Conservation (phyloP, 208 protist genomes). For the Kentomonas sorsogonicus region DNA sequence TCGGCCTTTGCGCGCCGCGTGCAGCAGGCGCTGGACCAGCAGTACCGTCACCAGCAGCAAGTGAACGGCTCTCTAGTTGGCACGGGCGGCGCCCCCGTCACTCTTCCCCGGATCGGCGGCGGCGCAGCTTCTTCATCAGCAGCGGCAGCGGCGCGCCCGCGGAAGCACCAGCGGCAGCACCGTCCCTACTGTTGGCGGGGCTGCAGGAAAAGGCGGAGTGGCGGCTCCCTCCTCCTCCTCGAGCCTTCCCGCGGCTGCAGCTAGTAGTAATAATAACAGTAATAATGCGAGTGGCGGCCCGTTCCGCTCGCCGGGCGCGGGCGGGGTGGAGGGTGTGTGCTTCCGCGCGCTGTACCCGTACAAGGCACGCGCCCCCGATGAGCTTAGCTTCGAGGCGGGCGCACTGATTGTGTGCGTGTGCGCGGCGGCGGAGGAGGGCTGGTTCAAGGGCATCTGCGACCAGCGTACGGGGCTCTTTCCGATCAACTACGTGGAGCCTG, state of each 20-base stretch:
- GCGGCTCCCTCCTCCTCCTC: too few relatives aligned
- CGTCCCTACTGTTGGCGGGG: too few relatives aligned
- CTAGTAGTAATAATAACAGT: not conserved
- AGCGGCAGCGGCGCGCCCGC: too few relatives aligned
- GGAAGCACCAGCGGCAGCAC: too few relatives aligned
- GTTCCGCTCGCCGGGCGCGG: constrained; percentile 9
- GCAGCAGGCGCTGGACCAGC: constrained; percentile 37
- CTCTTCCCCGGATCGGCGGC: too few relatives aligned
- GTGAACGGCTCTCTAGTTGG: not conserved
- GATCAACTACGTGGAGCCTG: constrained; percentile 76
- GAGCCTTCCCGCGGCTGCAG: constrained; percentile 2
- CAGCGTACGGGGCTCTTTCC: constrained; percentile 86
- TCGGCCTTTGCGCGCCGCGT: constrained; percentile 50
- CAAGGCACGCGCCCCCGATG: constrained; percentile 72
- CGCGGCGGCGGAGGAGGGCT: constrained; percentile 79
- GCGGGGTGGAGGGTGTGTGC: constrained; percentile 60
- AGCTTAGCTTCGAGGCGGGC: constrained; percentile 75
- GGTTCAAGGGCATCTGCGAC: constrained; percentile 85
- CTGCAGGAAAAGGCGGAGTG: too few relatives aligned
- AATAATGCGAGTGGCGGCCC: not conserved
- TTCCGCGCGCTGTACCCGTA: constrained; percentile 74
- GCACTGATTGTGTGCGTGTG: constrained; percentile 76
- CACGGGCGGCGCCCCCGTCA: too few relatives aligned
- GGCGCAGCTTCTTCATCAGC: too few relatives aligned
- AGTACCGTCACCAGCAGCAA: constrained; percentile 6